A percentile compares a stretch with the other conserved stretches of the same genome.
These are phyloP conservation scores for Scheffersomyces illinoinensis DNA, from an alignment of 1,139 yeast genomes.

Conservation along the genomic window DNA sequence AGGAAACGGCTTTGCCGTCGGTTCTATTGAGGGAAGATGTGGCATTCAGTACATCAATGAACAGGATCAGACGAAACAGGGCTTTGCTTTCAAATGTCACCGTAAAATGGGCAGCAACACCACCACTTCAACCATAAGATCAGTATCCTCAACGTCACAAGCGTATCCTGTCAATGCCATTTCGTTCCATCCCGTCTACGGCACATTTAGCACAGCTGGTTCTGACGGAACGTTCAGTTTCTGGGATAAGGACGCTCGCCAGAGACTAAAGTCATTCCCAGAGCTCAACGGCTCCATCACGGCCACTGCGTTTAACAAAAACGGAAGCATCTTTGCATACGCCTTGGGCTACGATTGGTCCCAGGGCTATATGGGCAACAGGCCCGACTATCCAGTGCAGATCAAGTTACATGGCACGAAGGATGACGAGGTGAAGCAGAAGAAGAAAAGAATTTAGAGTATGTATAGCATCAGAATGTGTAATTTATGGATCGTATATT, in stretches of 20 bases:
- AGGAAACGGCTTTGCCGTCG: slow-evolving; percentile 91
- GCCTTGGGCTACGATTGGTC: slow-evolving; percentile 96
- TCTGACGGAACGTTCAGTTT: slow-evolving; percentile 91
- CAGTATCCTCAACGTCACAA: slow-evolving; percentile 35
- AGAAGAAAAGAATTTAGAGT: slow-evolving; percentile 44
- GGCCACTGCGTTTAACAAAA: slow-evolving; percentile 77
- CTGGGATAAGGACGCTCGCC: slow-evolving; percentile 96
- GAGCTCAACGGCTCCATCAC: slow-evolving; percentile 72
- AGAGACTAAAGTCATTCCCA: slow-evolving; percentile 82
- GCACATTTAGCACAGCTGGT: slow-evolving; percentile 93
- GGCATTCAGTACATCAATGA: slow-evolving; percentile 95
- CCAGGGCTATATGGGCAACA: slow-evolving; percentile 79
- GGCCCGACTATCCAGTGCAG: slow-evolving; percentile 70
- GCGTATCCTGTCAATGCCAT: slow-evolving; percentile 81
- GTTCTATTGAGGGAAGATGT: slow-evolving; percentile 94
- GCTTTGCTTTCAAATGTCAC: slow-evolving; percentile 94
- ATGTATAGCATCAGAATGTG: neutral
- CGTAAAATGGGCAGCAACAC: slow-evolving; percentile 50
- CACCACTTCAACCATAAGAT: slow-evolving; percentile 37
- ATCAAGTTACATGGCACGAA: slow-evolving; percentile 82
- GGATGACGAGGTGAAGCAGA: slow-evolving; percentile 85
- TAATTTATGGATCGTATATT: neutral
- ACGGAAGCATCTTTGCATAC: slow-evolving; percentile 85
- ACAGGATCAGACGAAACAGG: slow-evolving; percentile 65
- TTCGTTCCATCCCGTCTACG: slow-evolving; percentile 84